Conservation (phyloP, 2,329 filamentous ascomycete genomes). For the Paracoccidioides brasiliensis region DNA sequence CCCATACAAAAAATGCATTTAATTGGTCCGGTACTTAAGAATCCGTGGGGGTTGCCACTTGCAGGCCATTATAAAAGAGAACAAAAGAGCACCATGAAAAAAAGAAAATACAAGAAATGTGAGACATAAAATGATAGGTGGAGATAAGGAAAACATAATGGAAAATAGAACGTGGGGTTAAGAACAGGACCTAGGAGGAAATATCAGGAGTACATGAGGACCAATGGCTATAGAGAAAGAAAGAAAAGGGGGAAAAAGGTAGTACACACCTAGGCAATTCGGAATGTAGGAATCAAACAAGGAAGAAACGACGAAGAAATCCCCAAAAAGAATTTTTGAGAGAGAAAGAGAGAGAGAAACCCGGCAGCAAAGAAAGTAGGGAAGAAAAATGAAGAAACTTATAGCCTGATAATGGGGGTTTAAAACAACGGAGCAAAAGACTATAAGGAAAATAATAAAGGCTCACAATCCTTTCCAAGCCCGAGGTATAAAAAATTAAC, state of each 20-base stretch:
- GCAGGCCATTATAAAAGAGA: constrained; percentile 1
- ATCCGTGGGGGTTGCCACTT: not conserved
- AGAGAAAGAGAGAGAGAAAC: not conserved
- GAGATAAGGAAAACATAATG: too few relatives aligned
- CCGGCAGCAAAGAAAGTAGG: constrained; percentile 13
- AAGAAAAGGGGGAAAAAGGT: not conserved
- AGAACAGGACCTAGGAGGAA: constrained; percentile 3
- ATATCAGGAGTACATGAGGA: not conserved
- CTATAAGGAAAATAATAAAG: constrained; percentile 17
- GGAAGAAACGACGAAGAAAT: constrained; percentile 20
- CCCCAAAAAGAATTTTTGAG: constrained; percentile 2
- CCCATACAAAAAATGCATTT: not conserved
- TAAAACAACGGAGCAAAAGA: not conserved
- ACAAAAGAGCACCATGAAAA: not conserved
- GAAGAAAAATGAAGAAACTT: constrained; percentile 8
- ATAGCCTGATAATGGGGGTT: constrained; percentile 4
- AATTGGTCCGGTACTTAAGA: not conserved
- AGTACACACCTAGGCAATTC: constrained; percentile 3
- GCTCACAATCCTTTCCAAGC: constrained; percentile 8
- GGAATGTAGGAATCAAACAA: constrained; percentile 21
- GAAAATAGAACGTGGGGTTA: too few relatives aligned
- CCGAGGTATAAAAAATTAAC: not conserved
- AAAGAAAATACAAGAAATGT: constrained; percentile 1
- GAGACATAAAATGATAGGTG: too few relatives aligned
- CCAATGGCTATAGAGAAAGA: not conserved